Percentiles rank a stretch among this genome's conserved stretches.
These are phyloP conservation scores for Paecilomyces niveus DNA, from an alignment of 2,329 filamentous ascomycete species.

Conservation along the genomic window DNA sequence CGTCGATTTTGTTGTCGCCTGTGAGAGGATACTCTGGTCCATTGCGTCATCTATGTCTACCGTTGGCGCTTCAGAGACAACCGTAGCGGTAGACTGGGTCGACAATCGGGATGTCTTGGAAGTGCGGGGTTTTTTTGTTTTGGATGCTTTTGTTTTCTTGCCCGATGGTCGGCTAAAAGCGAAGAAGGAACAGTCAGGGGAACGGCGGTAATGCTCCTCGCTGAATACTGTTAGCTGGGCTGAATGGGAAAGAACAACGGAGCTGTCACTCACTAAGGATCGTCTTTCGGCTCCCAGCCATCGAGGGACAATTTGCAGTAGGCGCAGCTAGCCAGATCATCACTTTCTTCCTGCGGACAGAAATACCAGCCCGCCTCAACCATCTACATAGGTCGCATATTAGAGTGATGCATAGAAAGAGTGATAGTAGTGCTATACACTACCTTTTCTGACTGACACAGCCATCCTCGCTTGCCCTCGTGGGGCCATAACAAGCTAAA, in stretches of 20 bases:
- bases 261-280: constrained; percentile 62
- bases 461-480: constrained; percentile 79
- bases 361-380: constrained; percentile 92
- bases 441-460: constrained; percentile 83
- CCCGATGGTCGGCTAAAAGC: constrained; percentile 48
- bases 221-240: constrained; percentile 37
- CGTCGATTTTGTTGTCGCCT: constrained; percentile 43
- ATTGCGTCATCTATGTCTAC: constrained; percentile 45
- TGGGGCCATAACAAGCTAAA: constrained; percentile 86
- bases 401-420: neutral
- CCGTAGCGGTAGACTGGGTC: constrained; percentile 41
- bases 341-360: constrained; percentile 72
- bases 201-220: constrained; percentile 77
- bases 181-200: constrained; percentile 78
- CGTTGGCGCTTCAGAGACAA: constrained; percentile 37
- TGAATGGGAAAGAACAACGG: constrained; percentile 13
- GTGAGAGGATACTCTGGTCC: constrained; percentile 50
- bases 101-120: constrained; percentile 67
- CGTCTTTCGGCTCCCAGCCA: constrained; percentile 89
- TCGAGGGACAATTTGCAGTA: constrained; percentile 88
- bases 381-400: constrained; percentile 47
- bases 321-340: constrained; percentile 84
- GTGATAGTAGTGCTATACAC: constrained; percentile 11
- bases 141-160: constrained; percentile 52
- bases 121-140: constrained; percentile 47